Conservation (phyloP, 140 eudicot genomes). For the Artemisia princeps region DNA sequence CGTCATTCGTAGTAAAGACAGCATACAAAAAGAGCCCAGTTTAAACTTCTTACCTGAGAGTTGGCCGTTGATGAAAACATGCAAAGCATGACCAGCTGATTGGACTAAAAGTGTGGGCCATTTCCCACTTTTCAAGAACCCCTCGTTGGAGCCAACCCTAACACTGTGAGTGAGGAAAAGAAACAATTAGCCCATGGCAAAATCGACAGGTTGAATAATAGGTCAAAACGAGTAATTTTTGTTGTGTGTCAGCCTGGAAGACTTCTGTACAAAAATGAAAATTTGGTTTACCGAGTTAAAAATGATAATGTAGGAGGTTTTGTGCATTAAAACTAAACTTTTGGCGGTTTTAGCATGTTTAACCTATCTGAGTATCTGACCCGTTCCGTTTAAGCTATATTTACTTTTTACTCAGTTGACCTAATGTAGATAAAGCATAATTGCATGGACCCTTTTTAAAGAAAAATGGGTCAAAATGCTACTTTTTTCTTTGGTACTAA, state of each 20-base stretch:
- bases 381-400: neutral
- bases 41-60: conserved; percentile 62
- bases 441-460: neutral
- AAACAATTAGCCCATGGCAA: neutral
- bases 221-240: no score
- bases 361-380: neutral
- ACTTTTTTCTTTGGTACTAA: neutral
- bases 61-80: conserved; percentile 83
- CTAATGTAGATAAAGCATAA: neutral
- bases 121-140: conserved; percentile 63
- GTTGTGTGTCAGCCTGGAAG: no score
- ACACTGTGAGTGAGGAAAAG: conserved; percentile 39
- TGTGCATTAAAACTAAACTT: no score
- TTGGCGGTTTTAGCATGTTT: no score
- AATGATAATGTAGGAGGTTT: no score
- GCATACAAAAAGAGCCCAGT: no score
- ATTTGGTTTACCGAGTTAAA: no score
- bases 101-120: conserved; percentile 68
- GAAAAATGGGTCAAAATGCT: neutral
- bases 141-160: conserved; percentile 47
- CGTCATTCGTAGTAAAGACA: no score
- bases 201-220: neutral
- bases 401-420: neutral
- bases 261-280: no score
- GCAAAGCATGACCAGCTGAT: conserved; percentile 95